These are phyloP conservation scores for Sclerotiophoma versabilis DNA, from an alignment of 2,329 filamentous ascomycete genomes.

Conservation along the genomic window DNA sequence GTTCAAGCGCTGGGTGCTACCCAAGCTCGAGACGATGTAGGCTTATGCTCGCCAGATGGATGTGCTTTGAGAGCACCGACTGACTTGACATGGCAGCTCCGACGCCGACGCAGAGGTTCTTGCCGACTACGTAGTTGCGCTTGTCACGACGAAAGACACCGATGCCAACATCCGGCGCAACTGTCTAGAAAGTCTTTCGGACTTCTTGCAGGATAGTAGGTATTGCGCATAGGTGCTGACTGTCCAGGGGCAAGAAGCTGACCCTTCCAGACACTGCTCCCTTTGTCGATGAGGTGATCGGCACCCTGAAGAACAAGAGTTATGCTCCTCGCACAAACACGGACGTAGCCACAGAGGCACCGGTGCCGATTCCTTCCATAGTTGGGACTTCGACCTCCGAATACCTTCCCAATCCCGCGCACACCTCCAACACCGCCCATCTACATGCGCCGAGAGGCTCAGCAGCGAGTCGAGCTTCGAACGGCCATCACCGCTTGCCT, in stretches of 20 bases:
- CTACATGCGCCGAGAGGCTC: conserved; percentile 36
- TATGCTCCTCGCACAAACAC: conserved; percentile 46
- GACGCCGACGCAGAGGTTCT: conserved; percentile 83
- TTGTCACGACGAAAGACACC: conserved; percentile 70
- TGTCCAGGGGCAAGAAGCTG: conserved; percentile 8
- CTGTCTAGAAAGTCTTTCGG: conserved; percentile 74
- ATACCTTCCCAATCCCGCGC: conserved; percentile 26
- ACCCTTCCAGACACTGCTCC: conserved; percentile 58
- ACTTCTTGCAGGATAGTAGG: conserved; percentile 75
- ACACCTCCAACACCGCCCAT: conserved; percentile 29
- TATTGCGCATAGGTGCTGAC: conserved; percentile 18
- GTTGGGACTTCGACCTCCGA: conserved; percentile 30
- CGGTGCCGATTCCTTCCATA: conserved; percentile 32
- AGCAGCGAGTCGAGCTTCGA: conserved; percentile 19
- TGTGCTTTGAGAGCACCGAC: not conserved
- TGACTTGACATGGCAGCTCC: conserved; percentile 59
- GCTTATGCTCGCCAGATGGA: conserved; percentile 37
- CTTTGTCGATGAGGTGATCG: conserved; percentile 76
- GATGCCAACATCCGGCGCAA: conserved; percentile 69
- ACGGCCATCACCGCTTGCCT: conserved; percentile 19
- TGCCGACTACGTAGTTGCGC: conserved; percentile 82
- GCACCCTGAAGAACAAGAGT: conserved; percentile 65
- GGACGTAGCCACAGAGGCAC: conserved; percentile 25
- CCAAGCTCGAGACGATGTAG: conserved; percentile 77
- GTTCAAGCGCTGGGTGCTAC: conserved; percentile 80